These are phyloP conservation scores for Lactifluus rugatus DNA, from an alignment of 768 basidiomycete genomes.

Conservation along the genomic window DNA sequence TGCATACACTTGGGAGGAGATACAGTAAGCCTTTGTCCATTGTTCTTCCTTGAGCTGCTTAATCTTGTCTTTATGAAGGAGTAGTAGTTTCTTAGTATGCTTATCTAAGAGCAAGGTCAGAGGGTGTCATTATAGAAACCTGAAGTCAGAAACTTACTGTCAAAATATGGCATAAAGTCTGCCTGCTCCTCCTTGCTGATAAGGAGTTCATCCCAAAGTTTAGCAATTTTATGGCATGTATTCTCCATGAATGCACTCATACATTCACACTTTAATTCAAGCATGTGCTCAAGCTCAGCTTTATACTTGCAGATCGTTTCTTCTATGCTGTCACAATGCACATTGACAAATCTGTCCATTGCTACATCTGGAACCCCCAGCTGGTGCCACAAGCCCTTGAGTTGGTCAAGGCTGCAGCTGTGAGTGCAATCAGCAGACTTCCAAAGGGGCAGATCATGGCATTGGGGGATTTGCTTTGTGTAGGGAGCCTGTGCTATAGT, in stretches of 20 bases:
- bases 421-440: not conserved
- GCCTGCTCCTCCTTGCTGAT: conserved; percentile 71
- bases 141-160: conserved; percentile 44
- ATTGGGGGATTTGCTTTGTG: not conserved
- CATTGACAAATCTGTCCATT: conserved; percentile 91
- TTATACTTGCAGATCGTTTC: conserved; percentile 76
- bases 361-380: conserved; percentile 70
- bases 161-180: conserved; percentile 72
- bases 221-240: conserved; percentile 70
- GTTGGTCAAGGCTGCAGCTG: conserved; percentile 43
- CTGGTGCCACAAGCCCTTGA: conserved; percentile 84
- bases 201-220: conserved; percentile 82
- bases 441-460: not conserved
- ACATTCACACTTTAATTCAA: conserved; percentile 77
- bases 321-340: conserved; percentile 72
- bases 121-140: not conserved
- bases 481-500: not conserved
- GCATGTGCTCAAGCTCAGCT: conserved; percentile 82
- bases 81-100: conserved; percentile 79
- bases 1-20: conserved; percentile 64
- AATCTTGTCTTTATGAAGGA: conserved; percentile 80
- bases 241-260: conserved; percentile 79
- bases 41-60: conserved; percentile 72
- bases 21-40: conserved; percentile 67
- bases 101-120: conserved; percentile 46